Percentiles rank a stretch among this genome's conserved stretches.
These are phyloP conservation scores for Dimargaris xerosporica DNA, from an alignment of 192 early-diverging fungal species.

Conservation along the genomic window DNA sequence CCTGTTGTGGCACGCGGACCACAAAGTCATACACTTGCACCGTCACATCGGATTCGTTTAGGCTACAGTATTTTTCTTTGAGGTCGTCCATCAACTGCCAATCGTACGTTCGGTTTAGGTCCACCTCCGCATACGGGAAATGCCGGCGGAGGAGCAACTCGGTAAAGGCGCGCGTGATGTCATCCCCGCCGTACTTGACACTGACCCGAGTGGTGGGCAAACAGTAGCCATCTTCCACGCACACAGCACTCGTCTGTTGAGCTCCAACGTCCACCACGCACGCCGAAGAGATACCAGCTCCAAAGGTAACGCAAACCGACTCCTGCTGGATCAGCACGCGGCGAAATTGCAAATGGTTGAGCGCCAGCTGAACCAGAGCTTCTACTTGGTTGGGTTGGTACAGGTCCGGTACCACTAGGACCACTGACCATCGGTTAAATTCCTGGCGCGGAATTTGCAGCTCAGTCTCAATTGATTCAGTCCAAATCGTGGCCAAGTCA, in stretches of 20 bases:
- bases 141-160: conserved; percentile 42
- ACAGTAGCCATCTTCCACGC: conserved; percentile 75
- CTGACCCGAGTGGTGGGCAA: conserved; percentile 47
- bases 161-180: conserved; percentile 62
- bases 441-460: conserved; percentile 42
- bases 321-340: conserved; percentile 64
- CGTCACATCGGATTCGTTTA: conserved; percentile 70
- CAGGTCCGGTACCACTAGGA: conserved; percentile 71
- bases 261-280: conserved; percentile 89
- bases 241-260: conserved; percentile 67
- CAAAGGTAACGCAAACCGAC: conserved; percentile 68
- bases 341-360: conserved; percentile 63
- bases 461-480: conserved; percentile 45
- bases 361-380: conserved; percentile 45
- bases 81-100: conserved; percentile 64
- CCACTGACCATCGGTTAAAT: conserved; percentile 44
- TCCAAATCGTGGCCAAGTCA: conserved; percentile 74
- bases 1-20: conserved; percentile 51
- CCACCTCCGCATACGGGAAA: conserved; percentile 60
- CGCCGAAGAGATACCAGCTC: conserved; percentile 69
- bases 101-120: conserved; percentile 45
- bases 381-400: conserved; percentile 46
- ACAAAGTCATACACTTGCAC: conserved; percentile 71
- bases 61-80: conserved; percentile 71
- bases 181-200: conserved; percentile 73